Conservation (phyloP, 495 filamentous ascomycete genomes). For the Neurospora sublineolata region DNA sequence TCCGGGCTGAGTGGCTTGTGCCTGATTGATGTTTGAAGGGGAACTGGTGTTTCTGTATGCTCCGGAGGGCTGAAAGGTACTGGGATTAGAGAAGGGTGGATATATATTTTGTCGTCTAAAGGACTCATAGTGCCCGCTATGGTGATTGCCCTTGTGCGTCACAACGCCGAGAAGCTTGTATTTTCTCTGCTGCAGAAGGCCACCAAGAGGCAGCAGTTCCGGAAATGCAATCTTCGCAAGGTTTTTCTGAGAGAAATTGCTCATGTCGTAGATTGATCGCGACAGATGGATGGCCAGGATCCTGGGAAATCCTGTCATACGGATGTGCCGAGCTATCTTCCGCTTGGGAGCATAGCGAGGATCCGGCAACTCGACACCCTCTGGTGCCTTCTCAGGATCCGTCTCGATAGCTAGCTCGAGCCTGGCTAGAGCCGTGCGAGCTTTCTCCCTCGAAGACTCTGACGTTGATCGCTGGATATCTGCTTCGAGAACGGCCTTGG, state of each 20-base stretch:
- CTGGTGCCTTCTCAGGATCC: slow-evolving; percentile 66
- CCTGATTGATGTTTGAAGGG: background rate
- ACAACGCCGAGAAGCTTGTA: slow-evolving; percentile 84
- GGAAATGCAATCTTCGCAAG: slow-evolving; percentile 86
- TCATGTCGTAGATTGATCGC: slow-evolving; percentile 71
- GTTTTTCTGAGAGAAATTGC: slow-evolving; percentile 76
- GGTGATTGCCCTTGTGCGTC: slow-evolving; percentile 89
- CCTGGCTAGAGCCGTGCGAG: slow-evolving; percentile 35
- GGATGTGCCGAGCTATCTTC: slow-evolving; percentile 73
- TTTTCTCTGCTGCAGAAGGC: slow-evolving; percentile 60
- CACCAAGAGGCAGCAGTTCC: slow-evolving; percentile 68
- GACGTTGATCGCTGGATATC: slow-evolving; percentile 30
- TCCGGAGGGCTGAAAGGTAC: slow-evolving; percentile 57
- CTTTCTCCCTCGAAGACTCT: slow-evolving; percentile 35
- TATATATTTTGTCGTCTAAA: slow-evolving; percentile 73
- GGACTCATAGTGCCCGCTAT: slow-evolving; percentile 94
- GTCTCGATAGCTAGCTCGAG: slow-evolving; percentile 52
- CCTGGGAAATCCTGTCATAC: slow-evolving; percentile 76
- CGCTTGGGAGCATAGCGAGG: slow-evolving; percentile 62
- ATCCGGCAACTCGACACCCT: slow-evolving; percentile 65
- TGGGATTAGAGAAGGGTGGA: slow-evolving; percentile 70
- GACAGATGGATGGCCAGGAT: slow-evolving; percentile 87
- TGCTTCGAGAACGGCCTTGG: slow-evolving; percentile 28
- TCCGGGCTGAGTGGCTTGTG: slow-evolving; percentile 34
- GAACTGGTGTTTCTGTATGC: slow-evolving; percentile 37